Evolutionary conservation across 257 asterid species (phyloP).

Genomic region (Solanum clarkiae): DNA sequence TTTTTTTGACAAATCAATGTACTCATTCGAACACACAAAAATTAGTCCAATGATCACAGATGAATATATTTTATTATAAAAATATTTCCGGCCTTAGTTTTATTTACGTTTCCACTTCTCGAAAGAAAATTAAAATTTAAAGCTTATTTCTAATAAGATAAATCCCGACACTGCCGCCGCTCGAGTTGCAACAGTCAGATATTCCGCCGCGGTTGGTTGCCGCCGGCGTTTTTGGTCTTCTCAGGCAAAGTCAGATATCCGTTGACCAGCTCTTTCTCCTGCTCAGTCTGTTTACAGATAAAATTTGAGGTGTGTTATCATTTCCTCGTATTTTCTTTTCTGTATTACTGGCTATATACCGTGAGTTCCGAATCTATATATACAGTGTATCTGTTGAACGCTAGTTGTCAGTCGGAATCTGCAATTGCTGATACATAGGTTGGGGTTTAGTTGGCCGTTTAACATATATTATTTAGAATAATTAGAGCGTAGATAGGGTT

Average conservation of each 20-base stretch:
- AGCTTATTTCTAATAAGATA: too few species aligned
- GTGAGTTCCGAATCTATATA: not conserved
- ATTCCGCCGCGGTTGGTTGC: not conserved
- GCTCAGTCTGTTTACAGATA: not conserved
- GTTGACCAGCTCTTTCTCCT: not conserved
- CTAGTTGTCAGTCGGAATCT: not conserved
- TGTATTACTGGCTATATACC: not conserved
- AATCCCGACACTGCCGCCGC: not conserved
- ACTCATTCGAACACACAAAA: too few species aligned
- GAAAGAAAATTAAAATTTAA: too few species aligned
- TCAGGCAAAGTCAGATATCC: not conserved
- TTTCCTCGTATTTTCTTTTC: not conserved
- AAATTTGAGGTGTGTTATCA: not conserved
- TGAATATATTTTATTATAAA: too few species aligned
- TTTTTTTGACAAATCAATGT: too few species aligned
- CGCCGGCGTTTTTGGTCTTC: not conserved
- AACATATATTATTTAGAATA: not conserved
- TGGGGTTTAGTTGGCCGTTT: not conserved
- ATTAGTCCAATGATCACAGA: too few species aligned
- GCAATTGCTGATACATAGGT: not conserved
- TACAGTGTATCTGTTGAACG: not conserved
- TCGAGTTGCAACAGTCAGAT: not conserved
- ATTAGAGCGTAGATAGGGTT: not conserved
- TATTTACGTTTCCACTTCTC: too few species aligned
- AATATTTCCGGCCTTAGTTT: too few species aligned